Conservation (phyloP, 768 basidiomycete species). For the Pleurotus pulmonarius region DNA sequence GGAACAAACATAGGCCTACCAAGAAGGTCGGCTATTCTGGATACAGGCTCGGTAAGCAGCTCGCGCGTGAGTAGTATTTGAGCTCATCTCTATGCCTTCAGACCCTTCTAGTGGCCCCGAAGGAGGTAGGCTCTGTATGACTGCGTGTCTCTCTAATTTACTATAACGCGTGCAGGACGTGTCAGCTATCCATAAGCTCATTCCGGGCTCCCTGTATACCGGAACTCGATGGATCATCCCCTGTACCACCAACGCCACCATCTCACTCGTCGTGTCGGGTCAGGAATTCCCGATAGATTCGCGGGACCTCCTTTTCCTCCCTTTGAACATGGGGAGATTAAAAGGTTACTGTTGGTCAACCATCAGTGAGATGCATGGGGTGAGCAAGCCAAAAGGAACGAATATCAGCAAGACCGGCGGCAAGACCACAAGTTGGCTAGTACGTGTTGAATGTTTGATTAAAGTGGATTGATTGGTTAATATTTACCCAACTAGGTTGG, state of each 20-base stretch:
- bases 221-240: conserved; percentile 60
- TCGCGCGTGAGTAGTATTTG: not conserved
- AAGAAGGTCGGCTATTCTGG: conserved; percentile 54
- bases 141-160: not conserved
- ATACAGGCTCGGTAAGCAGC: conserved; percentile 29
- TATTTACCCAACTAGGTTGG: not conserved
- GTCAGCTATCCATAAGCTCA: conserved; percentile 46
- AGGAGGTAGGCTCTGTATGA: not conserved
- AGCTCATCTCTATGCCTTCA: not conserved
- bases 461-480: no score
- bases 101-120: conserved; percentile 4
- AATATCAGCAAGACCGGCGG: not conserved
- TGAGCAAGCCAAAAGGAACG: conserved; percentile 3
- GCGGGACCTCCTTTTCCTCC: conserved; percentile 52
- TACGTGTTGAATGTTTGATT: not conserved
- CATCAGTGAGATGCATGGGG: not conserved
- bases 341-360: conserved; percentile 6
- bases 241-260: conserved; percentile 51
- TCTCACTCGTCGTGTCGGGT: conserved; percentile 58
- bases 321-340: conserved; percentile 17
- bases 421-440: conserved; percentile 2
- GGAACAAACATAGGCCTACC: conserved; percentile 36
- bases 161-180: conserved; percentile 37
- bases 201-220: conserved; percentile 52
- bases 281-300: conserved; percentile 54